A percentile compares a stretch with the other conserved stretches of the same genome.
phyloP scores from a whole-genome alignment of 2,329 filamentous ascomycete species.

The Coniella lustricola region DNA sequence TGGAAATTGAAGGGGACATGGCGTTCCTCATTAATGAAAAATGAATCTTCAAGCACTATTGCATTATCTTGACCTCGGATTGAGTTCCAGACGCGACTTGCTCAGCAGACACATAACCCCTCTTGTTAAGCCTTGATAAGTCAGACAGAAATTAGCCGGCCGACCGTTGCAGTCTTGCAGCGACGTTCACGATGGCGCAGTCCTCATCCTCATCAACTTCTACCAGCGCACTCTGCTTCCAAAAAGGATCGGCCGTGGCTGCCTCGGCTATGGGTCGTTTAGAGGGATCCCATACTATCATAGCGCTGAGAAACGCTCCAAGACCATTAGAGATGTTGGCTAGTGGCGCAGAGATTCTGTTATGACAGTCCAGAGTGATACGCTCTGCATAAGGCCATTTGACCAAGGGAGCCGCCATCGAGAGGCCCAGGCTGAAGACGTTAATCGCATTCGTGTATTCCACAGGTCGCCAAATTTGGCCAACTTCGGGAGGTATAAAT shows the following conservation, averaged over 20 bases:
- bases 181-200: background rate
- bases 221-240: background rate
- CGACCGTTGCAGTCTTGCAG: background rate
- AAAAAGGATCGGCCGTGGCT: background rate
- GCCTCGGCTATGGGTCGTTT: background rate
- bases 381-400: background rate
- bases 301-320: background rate
- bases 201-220: background rate
- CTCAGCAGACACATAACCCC: background rate
- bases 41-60: too few species aligned
- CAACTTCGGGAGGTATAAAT: background rate
- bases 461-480: background rate
- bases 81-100: background rate
- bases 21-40: too few species aligned
- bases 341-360: too few species aligned
- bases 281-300: slow-evolving; percentile 1
- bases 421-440: slow-evolving; percentile 3
- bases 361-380: too few species aligned
- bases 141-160: background rate
- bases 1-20: too few species aligned
- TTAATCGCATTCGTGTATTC: slow-evolving; percentile 1
- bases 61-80: too few species aligned
- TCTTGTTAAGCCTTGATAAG: background rate
- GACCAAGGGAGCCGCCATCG: background rate
- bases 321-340: background rate